phyloP scores from a whole-genome alignment of 352 stramenopile genomes.

The Saprolegnia parasitica region DNA sequence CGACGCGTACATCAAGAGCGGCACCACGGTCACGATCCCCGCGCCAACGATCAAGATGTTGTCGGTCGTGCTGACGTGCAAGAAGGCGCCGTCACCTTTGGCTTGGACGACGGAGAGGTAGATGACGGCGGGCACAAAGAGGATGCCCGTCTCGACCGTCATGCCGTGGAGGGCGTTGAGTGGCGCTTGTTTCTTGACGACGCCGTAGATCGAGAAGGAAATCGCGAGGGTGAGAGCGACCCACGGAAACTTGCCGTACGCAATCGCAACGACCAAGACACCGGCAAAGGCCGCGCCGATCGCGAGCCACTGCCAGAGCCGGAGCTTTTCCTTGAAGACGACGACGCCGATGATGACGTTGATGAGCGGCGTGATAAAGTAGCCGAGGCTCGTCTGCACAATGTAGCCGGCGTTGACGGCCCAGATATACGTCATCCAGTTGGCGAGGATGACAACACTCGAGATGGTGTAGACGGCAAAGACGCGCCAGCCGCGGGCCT shows the following conservation, averaged over 20 bases:
- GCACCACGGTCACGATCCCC: conserved; percentile 9
- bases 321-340: conserved; percentile 7
- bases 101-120: not conserved
- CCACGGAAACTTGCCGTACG: conserved; percentile 19
- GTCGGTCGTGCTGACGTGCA: not conserved
- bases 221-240: conserved; percentile 5
- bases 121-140: conserved; percentile 2
- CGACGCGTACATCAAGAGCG: conserved; percentile 10
- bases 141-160: conserved; percentile 6
- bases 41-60: not conserved
- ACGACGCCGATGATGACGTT: conserved; percentile 10
- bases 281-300: not conserved
- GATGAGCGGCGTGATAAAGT: conserved; percentile 15
- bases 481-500: not conserved
- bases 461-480: conserved; percentile 1
- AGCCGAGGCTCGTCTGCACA: conserved; percentile 14
- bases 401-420: conserved; percentile 20
- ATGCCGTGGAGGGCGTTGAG: conserved; percentile 1
- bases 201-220: conserved; percentile 7
- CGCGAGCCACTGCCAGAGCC: conserved; percentile 10
- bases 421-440: conserved; percentile 22
- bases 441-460: conserved; percentile 2
- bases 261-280: conserved; percentile 18
- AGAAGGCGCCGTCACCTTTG: not conserved
- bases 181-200: conserved; percentile 24